Evolutionary conservation across 2,329 filamentous ascomycete species (phyloP).

Genomic region (Hypoxylon sp.): DNA sequence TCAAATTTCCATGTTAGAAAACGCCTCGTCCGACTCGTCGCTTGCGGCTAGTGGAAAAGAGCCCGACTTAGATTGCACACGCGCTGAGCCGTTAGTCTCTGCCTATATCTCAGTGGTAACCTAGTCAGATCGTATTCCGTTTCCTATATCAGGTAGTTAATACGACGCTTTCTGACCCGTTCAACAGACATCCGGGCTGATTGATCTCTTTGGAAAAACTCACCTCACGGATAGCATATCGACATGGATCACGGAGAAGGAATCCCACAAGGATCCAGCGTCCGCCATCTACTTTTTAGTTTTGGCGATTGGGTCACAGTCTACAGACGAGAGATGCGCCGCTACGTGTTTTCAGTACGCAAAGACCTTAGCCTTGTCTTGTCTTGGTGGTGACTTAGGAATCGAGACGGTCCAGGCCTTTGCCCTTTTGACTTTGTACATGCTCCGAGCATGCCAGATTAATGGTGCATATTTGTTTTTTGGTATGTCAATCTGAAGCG

Average conservation of each 20-base stretch:
- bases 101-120: conserved; percentile 43
- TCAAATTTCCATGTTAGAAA: conserved; percentile 60
- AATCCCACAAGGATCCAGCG: conserved; percentile 48
- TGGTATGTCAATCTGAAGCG: conserved; percentile 36
- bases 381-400: conserved; percentile 57
- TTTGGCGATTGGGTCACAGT: conserved; percentile 59
- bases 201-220: conserved; percentile 58
- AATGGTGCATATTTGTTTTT: conserved; percentile 64
- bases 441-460: conserved; percentile 64
- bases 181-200: conserved; percentile 53
- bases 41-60: conserved; percentile 25
- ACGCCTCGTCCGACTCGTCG: conserved; percentile 48
- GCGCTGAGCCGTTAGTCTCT: conserved; percentile 31
- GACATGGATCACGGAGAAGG: conserved; percentile 51
- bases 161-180: conserved; percentile 10
- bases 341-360: conserved; percentile 60
- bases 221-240: conserved; percentile 52
- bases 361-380: conserved; percentile 54
- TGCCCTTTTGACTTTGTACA: conserved; percentile 60
- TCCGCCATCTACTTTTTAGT: conserved; percentile 59
- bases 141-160: not conserved
- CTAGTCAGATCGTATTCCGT: not conserved
- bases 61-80: conserved; percentile 34
- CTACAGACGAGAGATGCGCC: conserved; percentile 52
- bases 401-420: conserved; percentile 61